Evolutionary conservation across 768 basidiomycete genomes (phyloP).

Genomic region (Ramaria sp.): DNA sequence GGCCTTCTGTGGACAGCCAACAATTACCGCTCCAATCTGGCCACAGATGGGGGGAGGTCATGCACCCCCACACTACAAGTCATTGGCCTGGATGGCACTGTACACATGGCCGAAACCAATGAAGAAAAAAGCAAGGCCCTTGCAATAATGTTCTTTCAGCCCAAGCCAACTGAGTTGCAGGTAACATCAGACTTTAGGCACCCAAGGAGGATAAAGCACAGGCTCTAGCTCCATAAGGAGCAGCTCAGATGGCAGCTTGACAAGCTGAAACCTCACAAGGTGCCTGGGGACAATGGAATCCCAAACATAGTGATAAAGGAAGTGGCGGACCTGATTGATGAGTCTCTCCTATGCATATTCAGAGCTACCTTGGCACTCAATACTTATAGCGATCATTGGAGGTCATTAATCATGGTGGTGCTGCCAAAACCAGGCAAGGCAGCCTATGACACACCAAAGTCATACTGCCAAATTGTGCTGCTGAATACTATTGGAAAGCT

Average conservation of each 20-base stretch:
- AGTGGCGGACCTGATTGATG: neutral
- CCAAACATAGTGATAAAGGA: neutral
- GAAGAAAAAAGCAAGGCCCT: no score
- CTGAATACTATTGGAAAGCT: conserved; percentile 23
- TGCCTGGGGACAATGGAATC: neutral
- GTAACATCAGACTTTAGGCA: neutral
- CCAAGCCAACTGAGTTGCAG: no score
- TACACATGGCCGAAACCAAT: no score
- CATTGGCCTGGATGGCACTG: no score
- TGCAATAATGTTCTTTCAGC: no score
- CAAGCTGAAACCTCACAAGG: neutral
- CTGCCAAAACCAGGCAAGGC: conserved; percentile 26
- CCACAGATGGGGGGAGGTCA: no score
- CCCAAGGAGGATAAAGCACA: neutral
- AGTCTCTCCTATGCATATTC: conserved; percentile 13
- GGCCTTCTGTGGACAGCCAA: no score
- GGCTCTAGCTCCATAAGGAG: conserved; percentile 17
- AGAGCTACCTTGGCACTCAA: conserved; percentile 19
- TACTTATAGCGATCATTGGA: conserved; percentile 21
- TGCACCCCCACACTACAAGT: no score
- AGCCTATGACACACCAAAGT: conserved; percentile 23
- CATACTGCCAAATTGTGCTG: conserved; percentile 29
- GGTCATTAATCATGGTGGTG: conserved; percentile 19
- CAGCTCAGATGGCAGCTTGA: conserved; percentile 11
- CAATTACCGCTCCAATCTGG: no score